Evolutionary conservation across 495 filamentous ascomycete species (phyloP), one percentile per base, ranked within the genome.

Genomic region (Evernia prunastri): DNA sequence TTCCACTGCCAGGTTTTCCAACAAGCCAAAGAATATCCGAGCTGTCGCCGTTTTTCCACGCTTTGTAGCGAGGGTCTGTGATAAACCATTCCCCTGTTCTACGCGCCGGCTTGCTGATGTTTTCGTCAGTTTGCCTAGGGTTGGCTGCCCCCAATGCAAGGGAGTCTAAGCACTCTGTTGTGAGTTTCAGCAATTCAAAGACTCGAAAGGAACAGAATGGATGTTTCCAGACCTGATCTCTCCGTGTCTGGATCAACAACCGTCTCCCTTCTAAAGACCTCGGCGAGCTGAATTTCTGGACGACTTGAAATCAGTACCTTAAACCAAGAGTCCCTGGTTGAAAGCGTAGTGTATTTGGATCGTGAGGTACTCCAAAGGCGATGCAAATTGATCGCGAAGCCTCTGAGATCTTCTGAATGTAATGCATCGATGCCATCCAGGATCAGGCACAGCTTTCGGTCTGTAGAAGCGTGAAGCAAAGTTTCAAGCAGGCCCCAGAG

Each of bases 341-440:
- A 15, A 13, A 3, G 39, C 39, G 13, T 42, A 17, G 39, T 42
- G 39, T 7, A 15, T 3, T 15, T 17, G 39, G 39, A 42, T 13
- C 12, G 39, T 29, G 51, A n/a, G 51, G 4, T 29, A 31, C 8
- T 56, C 51, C 51, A 56, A 31, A 56, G 7, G 51, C 51, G n/a
- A 56, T 56, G 51, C 31, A 56, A 56, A 7, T 29, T 56, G 27
- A 7, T 33, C 23, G 51, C 51, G 25, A 56, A 56, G 6, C 23
- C 51, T 56, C 51, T 33, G 29, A 56, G 51, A 23, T 56, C 51
- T 27, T 56, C 51, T 31, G 51, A 56, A 56, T 56, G 51, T 56
- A 56, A 56, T 33, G 51, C 51, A 56, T 56, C 51, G 51, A 56
- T 56, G 51, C 51, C 51, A 31, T 56, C 51, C 51, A 56, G 51